Percentiles rank a stretch among this genome's conserved stretches.
phyloP scores from a whole-genome alignment of 179 eudicot genomes.

The Camellia oleifera region DNA sequence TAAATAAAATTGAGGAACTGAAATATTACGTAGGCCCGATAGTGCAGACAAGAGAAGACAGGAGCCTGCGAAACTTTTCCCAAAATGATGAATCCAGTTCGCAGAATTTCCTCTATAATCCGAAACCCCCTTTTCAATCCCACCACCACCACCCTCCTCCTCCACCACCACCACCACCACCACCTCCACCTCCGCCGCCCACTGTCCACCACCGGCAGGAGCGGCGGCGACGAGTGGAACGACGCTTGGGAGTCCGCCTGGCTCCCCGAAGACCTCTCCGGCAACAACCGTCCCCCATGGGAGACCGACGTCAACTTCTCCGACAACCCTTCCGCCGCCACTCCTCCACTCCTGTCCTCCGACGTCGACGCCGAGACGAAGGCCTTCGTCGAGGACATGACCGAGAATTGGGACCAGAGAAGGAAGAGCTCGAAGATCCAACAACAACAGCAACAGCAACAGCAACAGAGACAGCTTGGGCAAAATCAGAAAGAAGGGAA shows the following conservation, averaged over 20 bases:
- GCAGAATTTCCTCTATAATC: slow-evolving; percentile 22
- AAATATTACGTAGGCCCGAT: too few relatives aligned
- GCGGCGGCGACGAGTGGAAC: slow-evolving; percentile 65
- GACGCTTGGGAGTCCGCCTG: slow-evolving; percentile 94
- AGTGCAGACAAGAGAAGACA: too few relatives aligned
- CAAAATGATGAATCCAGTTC: slow-evolving; percentile 22
- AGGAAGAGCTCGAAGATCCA: slow-evolving; percentile 18
- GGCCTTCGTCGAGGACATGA: slow-evolving; percentile 93
- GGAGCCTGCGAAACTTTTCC: background rate
- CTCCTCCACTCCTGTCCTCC: slow-evolving; percentile 9
- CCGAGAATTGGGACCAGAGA: slow-evolving; percentile 84
- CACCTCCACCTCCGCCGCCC: slow-evolving; percentile 16
- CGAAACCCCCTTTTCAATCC: slow-evolving; percentile 11
- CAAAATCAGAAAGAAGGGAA: background rate
- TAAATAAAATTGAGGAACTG: too few relatives aligned
- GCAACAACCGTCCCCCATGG: slow-evolving; percentile 58
- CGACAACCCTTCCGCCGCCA: background rate
- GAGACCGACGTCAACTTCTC: slow-evolving; percentile 63
- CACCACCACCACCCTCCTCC: background rate
- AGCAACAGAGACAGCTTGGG: background rate
- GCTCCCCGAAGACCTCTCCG: slow-evolving; percentile 76
- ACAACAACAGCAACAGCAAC: slow-evolving; percentile 4
- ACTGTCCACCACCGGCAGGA: slow-evolving; percentile 17
- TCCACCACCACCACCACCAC: background rate
- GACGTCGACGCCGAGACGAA: slow-evolving; percentile 61